phyloP scores from a whole-genome alignment of 1,284 basidiomycete species.

The Taiwanofungus camphoratus region DNA sequence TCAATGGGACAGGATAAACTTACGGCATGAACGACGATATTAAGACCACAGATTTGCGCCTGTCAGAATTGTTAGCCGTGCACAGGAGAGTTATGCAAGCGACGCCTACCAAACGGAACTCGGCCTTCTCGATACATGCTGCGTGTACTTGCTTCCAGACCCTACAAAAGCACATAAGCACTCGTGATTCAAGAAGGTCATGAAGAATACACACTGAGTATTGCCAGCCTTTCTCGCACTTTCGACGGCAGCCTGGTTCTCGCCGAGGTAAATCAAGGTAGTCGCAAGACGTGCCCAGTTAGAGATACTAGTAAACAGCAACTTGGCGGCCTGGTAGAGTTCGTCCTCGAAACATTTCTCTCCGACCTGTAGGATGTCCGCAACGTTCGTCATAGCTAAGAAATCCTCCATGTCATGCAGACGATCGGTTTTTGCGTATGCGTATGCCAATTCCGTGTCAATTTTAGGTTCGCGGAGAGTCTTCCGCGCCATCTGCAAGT shows the following conservation, averaged over 20 bases:
- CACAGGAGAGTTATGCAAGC: neutral
- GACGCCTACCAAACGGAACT: constrained; percentile 81
- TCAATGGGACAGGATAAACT: constrained; percentile 23
- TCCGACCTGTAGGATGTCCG: constrained; percentile 92
- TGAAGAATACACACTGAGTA: constrained; percentile 67
- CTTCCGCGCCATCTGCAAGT: constrained; percentile 99
- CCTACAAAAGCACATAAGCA: constrained; percentile 32
- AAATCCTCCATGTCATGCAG: constrained; percentile 99
- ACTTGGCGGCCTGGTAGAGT: constrained; percentile 94
- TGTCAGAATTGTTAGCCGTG: constrained; percentile 20
- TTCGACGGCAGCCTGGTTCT: constrained; percentile 98
- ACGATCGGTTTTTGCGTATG: constrained; percentile 95
- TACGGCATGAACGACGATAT: constrained; percentile 89
- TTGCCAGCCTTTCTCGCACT: constrained; percentile 98
- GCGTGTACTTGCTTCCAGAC: constrained; percentile 99
- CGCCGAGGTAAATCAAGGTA: constrained; percentile 96
- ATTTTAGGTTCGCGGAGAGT: constrained; percentile 95
- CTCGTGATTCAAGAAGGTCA: neutral
- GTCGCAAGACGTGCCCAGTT: constrained; percentile 99
- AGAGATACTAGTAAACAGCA: constrained; percentile 94
- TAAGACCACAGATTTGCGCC: constrained; percentile 98
- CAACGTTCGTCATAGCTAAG: constrained; percentile 97
- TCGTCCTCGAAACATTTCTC: constrained; percentile 99
- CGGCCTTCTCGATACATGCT: constrained; percentile 95
- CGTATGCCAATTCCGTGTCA: constrained; percentile 95